Conservation (phyloP, 768 basidiomycete species). For the Pulveroboletus sp. region DNA sequence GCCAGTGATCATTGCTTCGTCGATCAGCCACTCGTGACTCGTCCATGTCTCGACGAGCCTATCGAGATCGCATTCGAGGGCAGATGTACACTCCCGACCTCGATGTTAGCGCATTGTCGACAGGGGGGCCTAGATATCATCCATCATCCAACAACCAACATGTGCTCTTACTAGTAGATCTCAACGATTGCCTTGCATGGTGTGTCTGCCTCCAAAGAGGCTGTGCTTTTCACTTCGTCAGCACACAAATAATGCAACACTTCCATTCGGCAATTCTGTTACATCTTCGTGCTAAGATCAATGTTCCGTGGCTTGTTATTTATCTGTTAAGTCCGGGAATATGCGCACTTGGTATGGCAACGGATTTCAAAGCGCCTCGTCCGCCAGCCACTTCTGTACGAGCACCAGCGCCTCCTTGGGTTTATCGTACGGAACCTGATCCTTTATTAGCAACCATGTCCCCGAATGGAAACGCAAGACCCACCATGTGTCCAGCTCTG, state of each 20-base stretch:
- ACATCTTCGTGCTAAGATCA: background rate
- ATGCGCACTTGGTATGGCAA: background rate
- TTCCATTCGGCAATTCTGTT: background rate
- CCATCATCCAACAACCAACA: background rate
- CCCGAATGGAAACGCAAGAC: conserved; percentile 3
- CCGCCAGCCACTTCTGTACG: conserved; percentile 43
- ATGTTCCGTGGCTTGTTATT: background rate
- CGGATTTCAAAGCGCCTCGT: conserved; percentile 9
- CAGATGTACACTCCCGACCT: background rate
- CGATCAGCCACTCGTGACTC: background rate
- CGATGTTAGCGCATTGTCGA: conserved; percentile 8
- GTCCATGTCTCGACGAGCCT: too few relatives aligned
- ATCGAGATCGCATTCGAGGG: background rate
- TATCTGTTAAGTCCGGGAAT: background rate
- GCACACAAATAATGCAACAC: background rate
- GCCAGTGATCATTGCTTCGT: too few relatives aligned
- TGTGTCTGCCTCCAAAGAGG: background rate
- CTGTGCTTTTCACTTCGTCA: conserved; percentile 4
- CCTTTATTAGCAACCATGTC: background rate
- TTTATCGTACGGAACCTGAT: conserved; percentile 56
- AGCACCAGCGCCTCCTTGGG: conserved; percentile 49
- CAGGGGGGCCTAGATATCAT: background rate
- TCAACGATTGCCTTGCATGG: conserved; percentile 1
- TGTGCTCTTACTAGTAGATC: too few relatives aligned
- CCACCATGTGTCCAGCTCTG: conserved; percentile 73